Percentiles rank a stretch among this genome's conserved stretches.
phyloP scores from a whole-genome alignment of 345 rosid genomes.

The Physaria fendleri region DNA sequence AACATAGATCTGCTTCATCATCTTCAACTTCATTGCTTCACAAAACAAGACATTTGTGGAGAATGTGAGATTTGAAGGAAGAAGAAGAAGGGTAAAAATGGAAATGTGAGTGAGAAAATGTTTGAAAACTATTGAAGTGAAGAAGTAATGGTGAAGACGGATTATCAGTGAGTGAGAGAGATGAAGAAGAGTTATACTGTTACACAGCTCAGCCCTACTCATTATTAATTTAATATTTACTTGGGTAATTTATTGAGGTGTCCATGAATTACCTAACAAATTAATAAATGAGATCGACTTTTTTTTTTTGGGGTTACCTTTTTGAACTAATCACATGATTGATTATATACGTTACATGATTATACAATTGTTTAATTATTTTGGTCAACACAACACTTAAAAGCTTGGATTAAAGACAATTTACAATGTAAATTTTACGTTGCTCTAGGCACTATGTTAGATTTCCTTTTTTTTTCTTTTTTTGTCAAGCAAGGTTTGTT shows the following conservation, averaged over 20 bases:
- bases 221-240: background rate
- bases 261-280: background rate
- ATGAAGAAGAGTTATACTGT: background rate
- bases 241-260: background rate
- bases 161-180: slow-evolving; percentile 35
- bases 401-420: slow-evolving; percentile 12
- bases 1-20: slow-evolving; percentile 51
- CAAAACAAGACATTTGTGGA: slow-evolving; percentile 43
- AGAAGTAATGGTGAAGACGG: slow-evolving; percentile 9
- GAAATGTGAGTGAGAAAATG: background rate
- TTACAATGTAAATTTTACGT: too few relatives aligned
- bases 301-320: background rate
- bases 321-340: slow-evolving; percentile 20
- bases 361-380: background rate
- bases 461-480: too few relatives aligned
- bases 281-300: slow-evolving; percentile 16
- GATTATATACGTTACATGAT: slow-evolving; percentile 10
- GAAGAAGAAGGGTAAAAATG: slow-evolving; percentile 4
- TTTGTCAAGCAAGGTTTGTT: too few relatives aligned
- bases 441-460: slow-evolving; percentile 12
- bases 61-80: slow-evolving; percentile 17
- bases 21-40: slow-evolving; percentile 77
- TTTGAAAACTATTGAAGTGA: background rate
- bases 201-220: slow-evolving; percentile 24
- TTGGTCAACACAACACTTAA: slow-evolving; percentile 10